These are phyloP conservation scores for Eimeria sp. DNA, from an alignment of 169 alveolate genomes.

Conservation along the genomic window DNA sequence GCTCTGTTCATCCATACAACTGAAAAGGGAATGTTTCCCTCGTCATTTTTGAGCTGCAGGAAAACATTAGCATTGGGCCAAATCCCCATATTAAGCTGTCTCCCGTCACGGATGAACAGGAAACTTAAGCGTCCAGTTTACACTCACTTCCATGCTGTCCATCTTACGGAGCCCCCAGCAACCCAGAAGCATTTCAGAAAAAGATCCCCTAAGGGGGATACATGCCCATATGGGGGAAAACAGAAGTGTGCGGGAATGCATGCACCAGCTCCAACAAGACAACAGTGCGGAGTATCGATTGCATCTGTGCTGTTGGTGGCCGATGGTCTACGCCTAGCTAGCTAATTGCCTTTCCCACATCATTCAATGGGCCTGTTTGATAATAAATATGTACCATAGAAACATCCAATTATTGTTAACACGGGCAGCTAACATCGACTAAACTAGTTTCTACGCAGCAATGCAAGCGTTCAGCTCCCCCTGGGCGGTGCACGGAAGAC, in stretches of 20 bases:
- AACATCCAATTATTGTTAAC: background rate
- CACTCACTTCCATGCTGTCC: background rate
- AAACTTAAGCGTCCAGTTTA: background rate
- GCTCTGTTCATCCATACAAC: background rate
- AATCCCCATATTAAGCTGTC: background rate
- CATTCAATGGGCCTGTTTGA: background rate
- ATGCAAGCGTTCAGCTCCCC: background rate
- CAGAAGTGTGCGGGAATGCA: background rate
- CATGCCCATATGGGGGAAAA: background rate
- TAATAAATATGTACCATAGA: background rate
- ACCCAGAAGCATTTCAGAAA: background rate
- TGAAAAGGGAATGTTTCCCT: background rate
- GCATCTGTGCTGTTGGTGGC: background rate
- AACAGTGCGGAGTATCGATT: background rate
- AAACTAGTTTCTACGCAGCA: background rate
- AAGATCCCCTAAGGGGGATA: background rate
- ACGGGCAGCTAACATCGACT: background rate
- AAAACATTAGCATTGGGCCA: background rate
- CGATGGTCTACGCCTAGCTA: background rate
- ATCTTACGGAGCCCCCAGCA: background rate
- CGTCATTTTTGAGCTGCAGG: background rate
- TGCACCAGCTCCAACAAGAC: background rate
- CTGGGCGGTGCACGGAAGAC: too few relatives aligned
- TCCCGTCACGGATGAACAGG: background rate
- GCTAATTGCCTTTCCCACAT: background rate